phyloP scores from a whole-genome alignment of 108 stramenopile species.

The Nitzschia sp. region DNA sequence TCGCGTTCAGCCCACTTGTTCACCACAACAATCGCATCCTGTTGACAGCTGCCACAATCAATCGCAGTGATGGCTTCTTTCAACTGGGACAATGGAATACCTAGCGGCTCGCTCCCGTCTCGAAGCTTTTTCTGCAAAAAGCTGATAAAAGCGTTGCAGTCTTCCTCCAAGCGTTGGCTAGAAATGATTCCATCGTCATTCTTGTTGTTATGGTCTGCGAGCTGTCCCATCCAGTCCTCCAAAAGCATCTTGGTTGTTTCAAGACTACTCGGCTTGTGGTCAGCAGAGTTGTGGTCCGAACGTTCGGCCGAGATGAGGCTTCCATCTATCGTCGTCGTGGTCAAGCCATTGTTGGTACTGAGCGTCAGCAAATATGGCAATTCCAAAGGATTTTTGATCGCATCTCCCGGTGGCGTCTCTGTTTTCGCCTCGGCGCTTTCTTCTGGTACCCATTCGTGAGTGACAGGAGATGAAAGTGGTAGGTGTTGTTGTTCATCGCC shows the following conservation, averaged over 20 bases:
- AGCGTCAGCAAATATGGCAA: conserved; percentile 11
- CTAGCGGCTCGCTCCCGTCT: background rate
- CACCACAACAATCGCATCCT: conserved; percentile 14
- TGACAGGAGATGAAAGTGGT: background rate
- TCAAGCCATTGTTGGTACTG: background rate
- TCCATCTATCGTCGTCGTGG: conserved; percentile 10
- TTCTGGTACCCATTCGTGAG: conserved; percentile 24
- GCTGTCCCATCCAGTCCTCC: conserved; percentile 29
- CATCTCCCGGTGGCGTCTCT: conserved; percentile 24
- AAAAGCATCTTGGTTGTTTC: conserved; percentile 22
- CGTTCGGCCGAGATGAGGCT: conserved; percentile 1
- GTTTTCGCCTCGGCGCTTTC: background rate
- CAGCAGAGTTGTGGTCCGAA: background rate
- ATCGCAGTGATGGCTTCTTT: background rate
- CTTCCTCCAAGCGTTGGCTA: background rate
- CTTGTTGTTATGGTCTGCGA: background rate
- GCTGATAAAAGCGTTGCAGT: conserved; percentile 23
- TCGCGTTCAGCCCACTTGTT: background rate
- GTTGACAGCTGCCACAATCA: conserved; percentile 19
- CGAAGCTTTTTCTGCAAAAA: conserved; percentile 18
- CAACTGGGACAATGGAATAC: conserved; percentile 10
- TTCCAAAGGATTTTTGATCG: conserved; percentile 28
- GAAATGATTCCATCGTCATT: background rate
- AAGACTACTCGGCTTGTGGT: background rate
- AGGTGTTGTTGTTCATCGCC: background rate